phyloP scores from a whole-genome alignment of 2,329 filamentous ascomycete species.

The Apiospora malaysiana region DNA sequence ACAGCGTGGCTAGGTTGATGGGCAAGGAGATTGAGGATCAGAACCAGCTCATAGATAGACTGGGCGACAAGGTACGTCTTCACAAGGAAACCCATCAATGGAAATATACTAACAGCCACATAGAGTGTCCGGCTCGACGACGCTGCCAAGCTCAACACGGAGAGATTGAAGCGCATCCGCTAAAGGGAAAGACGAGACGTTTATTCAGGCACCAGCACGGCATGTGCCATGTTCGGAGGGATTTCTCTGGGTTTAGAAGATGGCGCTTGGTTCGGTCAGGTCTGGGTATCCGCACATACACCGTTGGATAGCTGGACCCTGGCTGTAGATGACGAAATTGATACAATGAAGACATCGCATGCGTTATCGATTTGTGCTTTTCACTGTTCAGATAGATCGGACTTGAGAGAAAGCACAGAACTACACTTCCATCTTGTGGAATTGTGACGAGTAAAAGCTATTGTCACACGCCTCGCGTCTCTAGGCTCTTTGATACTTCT shows the following conservation, averaged over 20 bases:
- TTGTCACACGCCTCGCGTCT: not conserved
- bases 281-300: not conserved
- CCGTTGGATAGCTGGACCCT: slow-evolving; percentile 2
- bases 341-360: slow-evolving; percentile 1
- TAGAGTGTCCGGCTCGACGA: slow-evolving; percentile 86
- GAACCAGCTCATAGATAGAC: slow-evolving; percentile 76
- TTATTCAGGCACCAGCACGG: not conserved
- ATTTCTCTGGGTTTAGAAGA: slow-evolving; percentile 1
- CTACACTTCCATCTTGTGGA: not conserved
- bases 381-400: not conserved
- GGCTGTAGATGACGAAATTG: slow-evolving; percentile 5
- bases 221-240: not conserved
- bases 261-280: not conserved
- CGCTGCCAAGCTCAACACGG: slow-evolving; percentile 78
- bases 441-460: not conserved
- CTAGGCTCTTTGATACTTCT: not conserved
- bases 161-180: slow-evolving; percentile 68
- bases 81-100: slow-evolving; percentile 31
- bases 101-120: slow-evolving; percentile 24
- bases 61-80: slow-evolving; percentile 74
- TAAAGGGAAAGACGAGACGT: slow-evolving; percentile 12
- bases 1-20: slow-evolving; percentile 75
- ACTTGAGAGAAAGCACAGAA: not conserved
- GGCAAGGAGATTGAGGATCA: slow-evolving; percentile 77
- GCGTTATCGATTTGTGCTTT: not conserved